A percentile compares a stretch with the other conserved stretches of the same genome.
Evolutionary conservation across 2,329 filamentous ascomycete genomes (phyloP).

Genomic region (Zymoseptoria brevis): DNA sequence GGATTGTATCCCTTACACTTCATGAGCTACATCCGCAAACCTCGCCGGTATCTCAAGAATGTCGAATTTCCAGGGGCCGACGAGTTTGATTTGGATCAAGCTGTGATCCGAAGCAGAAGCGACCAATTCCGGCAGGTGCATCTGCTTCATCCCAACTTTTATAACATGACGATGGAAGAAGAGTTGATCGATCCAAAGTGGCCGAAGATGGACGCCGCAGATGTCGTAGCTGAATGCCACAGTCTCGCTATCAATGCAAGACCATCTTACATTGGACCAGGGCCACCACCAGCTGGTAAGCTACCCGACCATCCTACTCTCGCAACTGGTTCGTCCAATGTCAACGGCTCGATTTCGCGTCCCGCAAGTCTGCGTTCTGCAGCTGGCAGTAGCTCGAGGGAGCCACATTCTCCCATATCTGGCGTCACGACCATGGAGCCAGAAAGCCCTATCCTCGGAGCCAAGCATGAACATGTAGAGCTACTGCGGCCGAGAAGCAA

Average conservation of each 20-base stretch:
- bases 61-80: slow-evolving; percentile 62
- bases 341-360: slow-evolving; percentile 24
- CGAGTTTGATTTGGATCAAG: slow-evolving; percentile 69
- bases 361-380: slow-evolving; percentile 24
- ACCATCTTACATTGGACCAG: slow-evolving; percentile 37
- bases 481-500: slow-evolving; percentile 16
- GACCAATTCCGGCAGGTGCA: slow-evolving; percentile 67
- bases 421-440: slow-evolving; percentile 27
- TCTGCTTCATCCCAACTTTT: slow-evolving; percentile 76
- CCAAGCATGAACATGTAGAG: slow-evolving; percentile 23
- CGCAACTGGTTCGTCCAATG: slow-evolving; percentile 30
- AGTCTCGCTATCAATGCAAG: slow-evolving; percentile 49
- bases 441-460: slow-evolving; percentile 59
- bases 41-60: slow-evolving; percentile 67
- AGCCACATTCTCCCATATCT: slow-evolving; percentile 46
- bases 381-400: slow-evolving; percentile 43
- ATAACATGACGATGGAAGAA: slow-evolving; percentile 67
- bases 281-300: slow-evolving; percentile 39
- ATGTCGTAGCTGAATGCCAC: slow-evolving; percentile 74
- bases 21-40: slow-evolving; percentile 77
- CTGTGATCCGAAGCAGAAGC: slow-evolving; percentile 66
- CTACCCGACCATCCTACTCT: slow-evolving; percentile 39
- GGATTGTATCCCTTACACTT: slow-evolving; percentile 80
- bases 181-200: slow-evolving; percentile 72
- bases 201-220: slow-evolving; percentile 70